Evolutionary conservation across 2,329 filamentous ascomycete species (phyloP).

Genomic region (Ophiostoma populinum): DNA sequence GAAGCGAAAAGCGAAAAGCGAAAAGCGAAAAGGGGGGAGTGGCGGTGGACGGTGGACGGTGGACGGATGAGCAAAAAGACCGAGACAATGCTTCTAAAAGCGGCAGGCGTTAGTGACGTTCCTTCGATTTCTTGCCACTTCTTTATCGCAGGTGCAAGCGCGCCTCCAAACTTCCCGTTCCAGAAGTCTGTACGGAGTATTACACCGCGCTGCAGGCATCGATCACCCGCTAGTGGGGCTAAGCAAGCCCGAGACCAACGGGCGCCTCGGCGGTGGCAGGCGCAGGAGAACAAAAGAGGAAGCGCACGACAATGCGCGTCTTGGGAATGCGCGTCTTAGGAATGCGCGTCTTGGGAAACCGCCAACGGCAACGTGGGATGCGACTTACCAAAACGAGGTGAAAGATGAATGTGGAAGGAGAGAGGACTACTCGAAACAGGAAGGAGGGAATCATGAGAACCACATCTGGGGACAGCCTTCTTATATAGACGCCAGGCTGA

Average conservation of each 20-base stretch:
- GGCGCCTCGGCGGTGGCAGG: no score
- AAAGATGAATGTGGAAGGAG: not conserved
- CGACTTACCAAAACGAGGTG: no score
- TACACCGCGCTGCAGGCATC: not conserved
- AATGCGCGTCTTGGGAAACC: no score
- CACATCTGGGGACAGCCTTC: not conserved
- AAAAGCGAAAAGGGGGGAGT: not conserved
- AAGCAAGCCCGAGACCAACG: not conserved
- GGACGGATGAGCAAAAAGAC: no score
- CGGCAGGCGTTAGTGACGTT: no score
- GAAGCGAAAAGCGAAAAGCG: not conserved
- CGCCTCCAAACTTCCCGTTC: not conserved
- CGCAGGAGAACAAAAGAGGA: no score
- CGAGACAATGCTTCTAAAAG: no score
- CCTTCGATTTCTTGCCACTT: no score
- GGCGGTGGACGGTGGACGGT: not conserved
- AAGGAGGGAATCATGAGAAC: not conserved
- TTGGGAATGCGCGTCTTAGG: no score
- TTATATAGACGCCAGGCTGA: no score
- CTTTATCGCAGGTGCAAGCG: no score
- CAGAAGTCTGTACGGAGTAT: not conserved
- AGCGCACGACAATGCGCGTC: no score
- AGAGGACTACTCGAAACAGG: not conserved
- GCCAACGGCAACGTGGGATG: not conserved
- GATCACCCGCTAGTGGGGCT: slow-evolving; percentile 4